These are phyloP conservation scores for Aquilaria malaccensis DNA, from an alignment of 345 rosid species.

Conservation along the genomic window DNA sequence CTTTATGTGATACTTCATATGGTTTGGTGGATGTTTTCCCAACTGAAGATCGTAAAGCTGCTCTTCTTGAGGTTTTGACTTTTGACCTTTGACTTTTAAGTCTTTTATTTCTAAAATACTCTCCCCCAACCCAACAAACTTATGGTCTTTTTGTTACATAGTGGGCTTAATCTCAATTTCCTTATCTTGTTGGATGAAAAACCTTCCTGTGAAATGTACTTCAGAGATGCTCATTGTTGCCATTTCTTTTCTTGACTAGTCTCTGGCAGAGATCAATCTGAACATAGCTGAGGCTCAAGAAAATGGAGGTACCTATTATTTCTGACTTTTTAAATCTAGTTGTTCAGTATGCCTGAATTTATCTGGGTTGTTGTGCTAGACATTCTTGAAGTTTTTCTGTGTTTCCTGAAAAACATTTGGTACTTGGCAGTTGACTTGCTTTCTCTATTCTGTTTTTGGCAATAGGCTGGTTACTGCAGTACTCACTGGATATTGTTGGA, in stretches of 20 bases:
- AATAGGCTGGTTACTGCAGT: conserved; percentile 9
- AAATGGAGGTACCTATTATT: conserved; percentile 61
- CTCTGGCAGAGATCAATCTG: conserved; percentile 81
- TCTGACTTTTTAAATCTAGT: neutral
- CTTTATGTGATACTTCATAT: conserved; percentile 90
- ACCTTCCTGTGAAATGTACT: conserved; percentile 9
- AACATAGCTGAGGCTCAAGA: conserved; percentile 74
- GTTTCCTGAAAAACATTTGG: neutral
- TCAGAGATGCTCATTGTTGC: conserved; percentile 24
- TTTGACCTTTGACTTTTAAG: conserved; percentile 4
- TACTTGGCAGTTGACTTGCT: conserved; percentile 1
- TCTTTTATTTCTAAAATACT: too few species aligned
- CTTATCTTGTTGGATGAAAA: conserved; percentile 3
- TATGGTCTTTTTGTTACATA: conserved; percentile 1
- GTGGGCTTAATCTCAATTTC: neutral
- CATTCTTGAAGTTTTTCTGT: neutral
- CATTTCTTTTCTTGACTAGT: conserved; percentile 48
- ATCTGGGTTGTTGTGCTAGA: neutral
- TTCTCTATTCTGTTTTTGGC: neutral
- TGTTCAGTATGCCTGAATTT: neutral
- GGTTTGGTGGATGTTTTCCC: conserved; percentile 97
- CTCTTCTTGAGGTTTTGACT: conserved; percentile 74
- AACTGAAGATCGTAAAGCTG: conserved; percentile 90
- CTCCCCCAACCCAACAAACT: too few species aligned
- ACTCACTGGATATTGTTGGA: conserved; percentile 12